Evolutionary conservation across 352 stramenopile species (phyloP), one percentile per base, ranked within the genome.

Genomic region (Globisporangium middletonii): DNA sequence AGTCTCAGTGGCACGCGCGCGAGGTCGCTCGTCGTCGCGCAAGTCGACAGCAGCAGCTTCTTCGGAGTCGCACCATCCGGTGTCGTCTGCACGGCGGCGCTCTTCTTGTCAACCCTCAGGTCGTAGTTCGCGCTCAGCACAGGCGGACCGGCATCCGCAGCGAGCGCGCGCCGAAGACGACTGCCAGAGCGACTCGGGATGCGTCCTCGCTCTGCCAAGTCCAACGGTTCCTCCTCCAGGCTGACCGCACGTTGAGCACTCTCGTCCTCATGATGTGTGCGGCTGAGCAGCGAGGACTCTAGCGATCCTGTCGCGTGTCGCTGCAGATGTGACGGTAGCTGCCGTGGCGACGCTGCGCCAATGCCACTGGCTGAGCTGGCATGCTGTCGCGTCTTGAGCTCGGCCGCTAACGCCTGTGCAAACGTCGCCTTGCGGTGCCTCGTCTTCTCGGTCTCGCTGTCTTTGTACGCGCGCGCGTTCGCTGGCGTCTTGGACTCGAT

Each of bases 401-500:
- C 57, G 16, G 62, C 63, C 2, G 64, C 60, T 19, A 83, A 50
- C 23, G 66, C 68, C 35, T 78, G 60, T 0, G 57, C 62, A 44
- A 83, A 79, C 8, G 38, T 67, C 7, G 65, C 57, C 7, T 66
- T 68, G n/a, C 73, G 72, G 37, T 57, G 61, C 46, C 63, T 69
- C 19, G 69, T 55, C 37, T 65, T 70, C 37, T 70, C 73, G 9
- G 57, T 43, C 50, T 83, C 71, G 18, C 59, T 37, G 15, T 65
- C 67, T 52, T 69, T 72, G 48, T 76, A 77, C 19, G 64, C 61
- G 44, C 64, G 55, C 12, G 70, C 50, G n/a, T 82, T 82, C 30
- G 70, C 48, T 7, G 53, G 30, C 7, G 68, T 73, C 58, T 75
- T 75, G 9, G 77, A 71, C 30, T 79, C 67, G 2, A 60, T 60